A percentile compares a stretch with the other conserved stretches of the same genome.
Conservation (phyloP, 1,284 basidiomycete genomes). For the Sanghuangporus baumii region DNA sequence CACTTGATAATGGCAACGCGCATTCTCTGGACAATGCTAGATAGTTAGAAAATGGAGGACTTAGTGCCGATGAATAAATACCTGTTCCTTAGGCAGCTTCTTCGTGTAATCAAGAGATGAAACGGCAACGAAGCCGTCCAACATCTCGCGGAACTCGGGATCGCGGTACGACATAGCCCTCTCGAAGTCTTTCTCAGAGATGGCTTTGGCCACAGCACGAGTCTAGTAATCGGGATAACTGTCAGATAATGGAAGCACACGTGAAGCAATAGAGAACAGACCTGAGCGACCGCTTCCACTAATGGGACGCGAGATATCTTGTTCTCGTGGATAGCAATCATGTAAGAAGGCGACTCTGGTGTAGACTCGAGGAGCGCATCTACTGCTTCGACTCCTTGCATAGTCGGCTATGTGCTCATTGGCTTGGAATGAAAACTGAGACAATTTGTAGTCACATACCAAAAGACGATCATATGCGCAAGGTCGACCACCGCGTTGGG, state of each 20-base stretch:
- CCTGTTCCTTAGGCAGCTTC: constrained; percentile 59
- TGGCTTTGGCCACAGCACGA: constrained; percentile 78
- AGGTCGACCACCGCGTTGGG: constrained; percentile 90
- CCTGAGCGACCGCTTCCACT: constrained; percentile 88
- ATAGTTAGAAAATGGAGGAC: not conserved
- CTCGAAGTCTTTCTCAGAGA: constrained; percentile 80
- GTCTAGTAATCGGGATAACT: constrained; percentile 48
- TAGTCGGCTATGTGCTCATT: constrained; percentile 62
- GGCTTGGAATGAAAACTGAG: not conserved
- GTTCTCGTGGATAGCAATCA: constrained; percentile 96
- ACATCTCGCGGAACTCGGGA: constrained; percentile 84
- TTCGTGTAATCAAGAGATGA: constrained; percentile 60
- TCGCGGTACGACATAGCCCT: constrained; percentile 88
- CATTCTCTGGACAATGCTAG: constrained; percentile 10
- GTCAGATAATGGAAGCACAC: not conserved
- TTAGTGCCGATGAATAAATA: constrained; percentile 26
- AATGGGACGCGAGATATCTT: constrained; percentile 91
- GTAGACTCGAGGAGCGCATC: constrained; percentile 86
- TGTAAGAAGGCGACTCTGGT: constrained; percentile 90
- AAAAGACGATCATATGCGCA: constrained; percentile 92
- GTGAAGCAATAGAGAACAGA: constrained; percentile 26
- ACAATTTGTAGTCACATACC: constrained; percentile 37
- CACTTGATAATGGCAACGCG: constrained; percentile 15
- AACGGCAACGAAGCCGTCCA: constrained; percentile 79
- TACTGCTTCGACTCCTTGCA: constrained; percentile 94